Percentiles rank a stretch among this genome's conserved stretches.
phyloP scores from a whole-genome alignment of 306 rosid species.

The Notholithocarpus densiflorus region DNA sequence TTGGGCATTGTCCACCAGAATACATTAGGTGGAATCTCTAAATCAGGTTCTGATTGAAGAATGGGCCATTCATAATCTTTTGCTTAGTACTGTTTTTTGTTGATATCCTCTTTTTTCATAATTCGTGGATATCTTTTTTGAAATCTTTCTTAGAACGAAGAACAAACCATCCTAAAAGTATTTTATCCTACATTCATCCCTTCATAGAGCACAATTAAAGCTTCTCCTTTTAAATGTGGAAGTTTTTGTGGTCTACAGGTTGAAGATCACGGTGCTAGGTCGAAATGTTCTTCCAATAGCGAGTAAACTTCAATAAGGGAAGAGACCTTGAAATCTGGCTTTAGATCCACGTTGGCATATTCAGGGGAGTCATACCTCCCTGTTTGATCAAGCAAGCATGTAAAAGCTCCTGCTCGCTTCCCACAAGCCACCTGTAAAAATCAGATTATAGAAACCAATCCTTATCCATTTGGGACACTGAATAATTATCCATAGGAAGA shows the following conservation, averaged over 20 bases:
- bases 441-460: slow-evolving; percentile 4
- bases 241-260: not conserved
- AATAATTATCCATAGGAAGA: not conserved
- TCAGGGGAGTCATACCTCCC: slow-evolving; percentile 67
- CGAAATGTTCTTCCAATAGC: slow-evolving; percentile 60
- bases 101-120: not conserved
- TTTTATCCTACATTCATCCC: not conserved
- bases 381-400: slow-evolving; percentile 84
- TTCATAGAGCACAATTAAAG: slow-evolving; percentile 14
- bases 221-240: not conserved
- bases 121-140: not conserved
- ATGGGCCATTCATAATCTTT: not conserved
- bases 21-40: no score
- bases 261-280: slow-evolving; percentile 53
- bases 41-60: no score
- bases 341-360: slow-evolving; percentile 37
- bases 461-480: not conserved
- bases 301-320: slow-evolving; percentile 62
- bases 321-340: slow-evolving; percentile 86
- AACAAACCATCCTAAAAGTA: not conserved
- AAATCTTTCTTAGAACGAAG: not conserved
- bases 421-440: slow-evolving; percentile 73
- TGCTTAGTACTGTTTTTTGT: not conserved
- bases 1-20: no score
- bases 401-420: slow-evolving; percentile 76